These are phyloP conservation scores for Apiosordaria backusii DNA, from an alignment of 495 filamentous ascomycete species.

Conservation along the genomic window DNA sequence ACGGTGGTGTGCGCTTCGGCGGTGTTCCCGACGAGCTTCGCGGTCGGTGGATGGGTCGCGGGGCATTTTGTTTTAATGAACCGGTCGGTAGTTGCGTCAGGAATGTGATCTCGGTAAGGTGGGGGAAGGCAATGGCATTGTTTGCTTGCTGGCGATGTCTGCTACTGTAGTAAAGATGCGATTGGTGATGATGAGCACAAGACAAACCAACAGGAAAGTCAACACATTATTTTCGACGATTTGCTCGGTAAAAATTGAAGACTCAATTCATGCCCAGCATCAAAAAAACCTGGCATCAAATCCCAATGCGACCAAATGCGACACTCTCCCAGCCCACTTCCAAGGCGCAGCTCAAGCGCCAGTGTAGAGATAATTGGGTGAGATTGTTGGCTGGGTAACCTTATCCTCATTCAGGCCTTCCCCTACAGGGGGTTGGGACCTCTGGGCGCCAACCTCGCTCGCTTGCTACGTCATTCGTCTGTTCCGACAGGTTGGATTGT, in stretches of 20 bases:
- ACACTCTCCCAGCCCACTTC: neutral
- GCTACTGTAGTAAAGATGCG: too few species aligned
- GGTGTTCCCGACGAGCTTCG: neutral
- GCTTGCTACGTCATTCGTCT: neutral
- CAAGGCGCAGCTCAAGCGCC: neutral
- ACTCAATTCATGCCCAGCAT: neutral
- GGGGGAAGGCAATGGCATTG: neutral
- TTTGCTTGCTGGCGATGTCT: conserved; percentile 13
- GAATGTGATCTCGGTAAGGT: too few species aligned
- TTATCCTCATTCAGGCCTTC: conserved; percentile 10
- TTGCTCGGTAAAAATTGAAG: neutral
- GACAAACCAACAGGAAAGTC: neutral
- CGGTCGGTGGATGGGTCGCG: conserved; percentile 15
- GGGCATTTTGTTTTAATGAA: conserved; percentile 13
- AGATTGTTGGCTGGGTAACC: conserved; percentile 43
- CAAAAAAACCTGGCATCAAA: neutral
- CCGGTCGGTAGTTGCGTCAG: neutral
- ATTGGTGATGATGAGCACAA: too few species aligned
- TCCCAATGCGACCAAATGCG: conserved; percentile 11
- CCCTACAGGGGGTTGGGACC: neutral
- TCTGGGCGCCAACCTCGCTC: too few species aligned
- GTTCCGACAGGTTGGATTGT: neutral
- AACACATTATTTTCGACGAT: neutral
- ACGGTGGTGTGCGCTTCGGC: conserved; percentile 8
- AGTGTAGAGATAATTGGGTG: conserved; percentile 20